phyloP scores from a whole-genome alignment of 2,329 filamentous ascomycete genomes.

The Fusarium abutilonis region DNA sequence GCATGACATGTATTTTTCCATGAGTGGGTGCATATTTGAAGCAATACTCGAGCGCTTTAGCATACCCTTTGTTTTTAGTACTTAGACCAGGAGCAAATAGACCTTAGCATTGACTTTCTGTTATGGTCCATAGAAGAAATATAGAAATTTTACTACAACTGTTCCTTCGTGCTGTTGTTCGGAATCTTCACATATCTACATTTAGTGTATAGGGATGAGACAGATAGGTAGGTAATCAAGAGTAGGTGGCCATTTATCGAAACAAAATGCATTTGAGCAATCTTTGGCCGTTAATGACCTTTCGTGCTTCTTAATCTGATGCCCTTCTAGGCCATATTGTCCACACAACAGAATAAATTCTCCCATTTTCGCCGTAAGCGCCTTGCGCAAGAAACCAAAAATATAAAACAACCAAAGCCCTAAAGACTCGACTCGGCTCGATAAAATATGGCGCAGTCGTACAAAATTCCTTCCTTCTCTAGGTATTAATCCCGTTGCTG shows the following conservation, averaged over 20 bases:
- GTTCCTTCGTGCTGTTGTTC: background rate
- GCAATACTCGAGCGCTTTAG: conserved; percentile 23
- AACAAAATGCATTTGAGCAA: conserved; percentile 24
- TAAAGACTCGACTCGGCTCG: background rate
- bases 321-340: background rate
- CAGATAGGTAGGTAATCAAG: conserved; percentile 1
- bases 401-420: conserved; percentile 7
- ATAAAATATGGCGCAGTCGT: conserved; percentile 16
- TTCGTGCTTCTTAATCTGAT: conserved; percentile 10
- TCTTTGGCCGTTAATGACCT: conserved; percentile 10
- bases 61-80: conserved; percentile 26
- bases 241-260: conserved; percentile 9
- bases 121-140: conserved; percentile 16
- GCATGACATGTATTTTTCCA: conserved; percentile 23
- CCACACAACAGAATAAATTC: conserved; percentile 13
- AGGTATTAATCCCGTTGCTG: conserved; percentile 30
- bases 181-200: background rate
- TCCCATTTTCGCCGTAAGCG: conserved; percentile 21
- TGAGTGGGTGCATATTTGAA: conserved; percentile 17
- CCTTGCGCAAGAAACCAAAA: background rate
- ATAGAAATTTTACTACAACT: background rate
- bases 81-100: conserved; percentile 19
- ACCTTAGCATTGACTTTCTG: conserved; percentile 12
- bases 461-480: conserved; percentile 7
- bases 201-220: background rate